A percentile compares a stretch with the other conserved stretches of the same genome.
These are phyloP conservation scores for Cylindrotheca fusiformis DNA, from an alignment of 108 stramenopile genomes.

Conservation along the genomic window DNA sequence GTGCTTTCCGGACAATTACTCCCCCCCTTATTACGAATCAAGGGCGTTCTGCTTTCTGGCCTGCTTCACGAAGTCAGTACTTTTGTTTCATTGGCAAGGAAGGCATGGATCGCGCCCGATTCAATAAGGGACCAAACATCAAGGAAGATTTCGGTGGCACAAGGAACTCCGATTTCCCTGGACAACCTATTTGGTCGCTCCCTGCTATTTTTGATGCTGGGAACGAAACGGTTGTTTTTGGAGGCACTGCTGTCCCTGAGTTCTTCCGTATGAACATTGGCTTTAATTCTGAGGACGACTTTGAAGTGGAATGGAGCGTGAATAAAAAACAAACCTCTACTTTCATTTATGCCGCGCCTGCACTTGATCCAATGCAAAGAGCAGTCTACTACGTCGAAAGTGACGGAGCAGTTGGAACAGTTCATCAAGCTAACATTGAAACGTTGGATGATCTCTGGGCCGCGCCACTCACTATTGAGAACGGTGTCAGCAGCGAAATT, in stretches of 20 bases:
- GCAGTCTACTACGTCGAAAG: constrained; percentile 18
- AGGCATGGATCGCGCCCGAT: constrained; percentile 12
- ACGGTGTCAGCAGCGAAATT: constrained; percentile 24
- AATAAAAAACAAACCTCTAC: constrained; percentile 1
- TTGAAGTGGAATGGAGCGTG: not conserved
- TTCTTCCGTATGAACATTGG: constrained; percentile 5
- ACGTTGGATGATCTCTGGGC: constrained; percentile 13
- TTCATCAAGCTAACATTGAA: constrained; percentile 2
- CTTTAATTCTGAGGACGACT: not conserved
- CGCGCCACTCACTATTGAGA: constrained; percentile 1
- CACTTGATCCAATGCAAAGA: constrained; percentile 10
- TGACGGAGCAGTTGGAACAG: constrained; percentile 9
- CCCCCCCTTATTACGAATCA: constrained; percentile 17
- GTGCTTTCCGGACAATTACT: constrained; percentile 19
- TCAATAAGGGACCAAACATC: constrained; percentile 7
- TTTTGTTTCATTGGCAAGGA: constrained; percentile 20
- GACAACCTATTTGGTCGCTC: constrained; percentile 8
- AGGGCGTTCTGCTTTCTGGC: constrained; percentile 16
- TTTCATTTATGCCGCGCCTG: constrained; percentile 9
- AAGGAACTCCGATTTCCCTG: constrained; percentile 13
- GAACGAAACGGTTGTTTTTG: constrained; percentile 15
- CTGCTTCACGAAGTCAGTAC: constrained; percentile 17
- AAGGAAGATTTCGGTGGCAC: constrained; percentile 4
- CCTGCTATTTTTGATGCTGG: constrained; percentile 11
- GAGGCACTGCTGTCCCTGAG: constrained; percentile 14